phyloP scores from a whole-genome alignment of 306 rosid species.

The Rosa lucieae region DNA sequence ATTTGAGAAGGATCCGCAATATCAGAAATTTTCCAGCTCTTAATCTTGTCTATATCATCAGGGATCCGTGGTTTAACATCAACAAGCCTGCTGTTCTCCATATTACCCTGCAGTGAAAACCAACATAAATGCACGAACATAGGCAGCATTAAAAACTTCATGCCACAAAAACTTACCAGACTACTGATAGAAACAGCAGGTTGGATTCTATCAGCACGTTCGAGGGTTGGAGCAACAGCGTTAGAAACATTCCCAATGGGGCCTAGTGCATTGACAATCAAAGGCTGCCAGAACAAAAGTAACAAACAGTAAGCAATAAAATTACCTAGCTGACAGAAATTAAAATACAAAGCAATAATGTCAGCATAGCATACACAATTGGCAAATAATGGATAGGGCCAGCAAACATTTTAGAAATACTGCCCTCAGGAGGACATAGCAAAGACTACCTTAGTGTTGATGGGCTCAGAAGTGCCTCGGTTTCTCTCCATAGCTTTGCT shows the following conservation, averaged over 20 bases:
- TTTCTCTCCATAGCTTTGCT: slow-evolving; percentile 39
- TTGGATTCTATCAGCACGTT: slow-evolving; percentile 40
- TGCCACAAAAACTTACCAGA: slow-evolving; percentile 32
- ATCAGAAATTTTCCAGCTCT: slow-evolving; percentile 43
- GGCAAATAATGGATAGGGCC: neutral
- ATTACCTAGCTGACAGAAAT: neutral
- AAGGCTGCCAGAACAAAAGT: slow-evolving; percentile 32
- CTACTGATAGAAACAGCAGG: slow-evolving; percentile 37
- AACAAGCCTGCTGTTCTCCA: slow-evolving; percentile 43
- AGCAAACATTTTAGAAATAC: neutral
- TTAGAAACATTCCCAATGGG: slow-evolving; percentile 35
- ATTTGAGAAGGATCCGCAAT: slow-evolving; percentile 39
- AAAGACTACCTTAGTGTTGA: slow-evolving; percentile 36
- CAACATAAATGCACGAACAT: slow-evolving; percentile 9
- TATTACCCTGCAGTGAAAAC: slow-evolving; percentile 30
- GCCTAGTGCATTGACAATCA: slow-evolving; percentile 41
- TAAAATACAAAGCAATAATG: neutral
- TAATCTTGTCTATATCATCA: slow-evolving; percentile 36
- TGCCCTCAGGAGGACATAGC: neutral
- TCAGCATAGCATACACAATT: neutral
- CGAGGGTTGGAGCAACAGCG: slow-evolving; percentile 27
- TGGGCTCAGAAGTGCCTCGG: slow-evolving; percentile 42
- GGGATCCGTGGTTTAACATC: slow-evolving; percentile 47
- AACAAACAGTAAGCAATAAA: neutral
- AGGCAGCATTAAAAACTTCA: neutral